Conservation (phyloP, 2,329 filamentous ascomycete genomes). For the Colletotrichum tropicale region DNA sequence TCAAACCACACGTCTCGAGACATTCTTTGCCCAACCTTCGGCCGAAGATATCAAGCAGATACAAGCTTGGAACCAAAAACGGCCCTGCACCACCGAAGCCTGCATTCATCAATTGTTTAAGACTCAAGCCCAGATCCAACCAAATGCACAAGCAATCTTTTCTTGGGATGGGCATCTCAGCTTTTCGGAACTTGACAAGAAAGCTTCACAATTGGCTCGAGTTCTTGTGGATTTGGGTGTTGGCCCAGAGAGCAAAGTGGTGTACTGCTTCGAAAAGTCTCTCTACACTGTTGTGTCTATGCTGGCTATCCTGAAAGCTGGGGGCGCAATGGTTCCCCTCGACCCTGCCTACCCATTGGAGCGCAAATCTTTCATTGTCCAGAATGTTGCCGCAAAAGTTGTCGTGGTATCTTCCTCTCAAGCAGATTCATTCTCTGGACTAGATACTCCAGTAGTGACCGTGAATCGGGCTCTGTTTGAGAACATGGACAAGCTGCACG, state of each 20-base stretch:
- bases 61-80: neutral
- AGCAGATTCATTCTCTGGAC: neutral
- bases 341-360: slow-evolving; percentile 24
- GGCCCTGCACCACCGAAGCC: neutral
- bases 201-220: slow-evolving; percentile 20
- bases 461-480: neutral
- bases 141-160: slow-evolving; percentile 7
- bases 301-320: slow-evolving; percentile 34
- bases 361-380: slow-evolving; percentile 2
- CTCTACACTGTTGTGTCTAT: slow-evolving; percentile 29
- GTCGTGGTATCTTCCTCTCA: neutral
- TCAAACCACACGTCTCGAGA: neutral
- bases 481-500: neutral
- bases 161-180: slow-evolving; percentile 27
- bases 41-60: neutral
- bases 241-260: slow-evolving; percentile 24
- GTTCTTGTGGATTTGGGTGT: slow-evolving; percentile 21
- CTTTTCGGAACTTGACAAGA: slow-evolving; percentile 22
- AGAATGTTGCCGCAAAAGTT: neutral
- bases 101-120: slow-evolving; percentile 2
- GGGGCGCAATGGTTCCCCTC: slow-evolving; percentile 33
- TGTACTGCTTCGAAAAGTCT: slow-evolving; percentile 33
- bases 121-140: neutral
- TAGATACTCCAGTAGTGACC: neutral
- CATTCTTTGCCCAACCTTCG: neutral